Base-by-base conservation (phyloP, 1,284 basidiomycete species). In the Ganoderma boninense region DNA sequence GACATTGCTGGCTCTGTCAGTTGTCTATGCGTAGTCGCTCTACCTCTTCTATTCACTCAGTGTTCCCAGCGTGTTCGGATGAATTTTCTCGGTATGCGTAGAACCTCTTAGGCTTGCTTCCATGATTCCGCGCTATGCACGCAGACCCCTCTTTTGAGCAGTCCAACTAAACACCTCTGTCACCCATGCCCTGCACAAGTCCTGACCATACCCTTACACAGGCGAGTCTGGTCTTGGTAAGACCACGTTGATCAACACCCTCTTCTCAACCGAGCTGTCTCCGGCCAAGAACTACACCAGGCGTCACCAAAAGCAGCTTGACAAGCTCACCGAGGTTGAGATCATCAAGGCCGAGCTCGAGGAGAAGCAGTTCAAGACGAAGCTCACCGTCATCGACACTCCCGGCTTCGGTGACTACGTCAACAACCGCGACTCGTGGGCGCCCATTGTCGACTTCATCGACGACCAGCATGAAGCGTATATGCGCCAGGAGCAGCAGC, bases 401-500 rank as follows among this genome's bases (percentile, higher is more conserved):
- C 97, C 97, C 71, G 97, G 97, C 23, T 99, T 99, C 76, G 97
- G 97, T 54, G 97, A 99, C 92, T 99, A 99, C 80, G 97, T 99
- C 85, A 99, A 99, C 92, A 99, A 99, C 90, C 92, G 96, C 72
- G 97, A 99, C 83, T 96, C 95, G 57, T 99, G 97, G 97, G 88
- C 91, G 26, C 97, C 98, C 69, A 99, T 99, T 74, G 93, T 99
- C 80, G 97, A 99, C 83, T 99, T 99, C 82, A 96, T 99, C 78
- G 98, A 99, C 82, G 98, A 99, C 87, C 97, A 99, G 86, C 97
- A 99, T 82, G 98, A 99, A 84, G 93, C 95, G 42, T 99, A 97
- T 85, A 99, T 99, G 97, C 91, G 97, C 70, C 97, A 99, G 84
- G 97, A 99, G 84, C 98, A 99, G 84, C 98, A 99, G 83, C 98